phyloP scores from a whole-genome alignment of 345 rosid genomes.

The Hevea brasiliensis region DNA sequence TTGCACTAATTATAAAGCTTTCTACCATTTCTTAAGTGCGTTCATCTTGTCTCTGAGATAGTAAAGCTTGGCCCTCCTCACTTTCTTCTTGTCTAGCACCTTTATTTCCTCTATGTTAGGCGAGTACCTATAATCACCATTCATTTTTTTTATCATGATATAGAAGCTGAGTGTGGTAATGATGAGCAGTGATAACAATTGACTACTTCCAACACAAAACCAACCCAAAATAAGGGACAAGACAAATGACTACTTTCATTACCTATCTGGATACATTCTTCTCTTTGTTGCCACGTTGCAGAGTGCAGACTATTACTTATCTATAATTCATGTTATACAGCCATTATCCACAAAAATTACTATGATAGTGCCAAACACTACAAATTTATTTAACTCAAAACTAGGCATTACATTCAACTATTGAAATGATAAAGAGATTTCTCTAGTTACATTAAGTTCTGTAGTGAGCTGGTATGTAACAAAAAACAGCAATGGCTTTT shows the following conservation, averaged over 20 bases:
- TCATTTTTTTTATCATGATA: constrained; percentile 18
- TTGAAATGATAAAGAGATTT: background rate
- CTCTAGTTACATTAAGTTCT: background rate
- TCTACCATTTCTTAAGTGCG: constrained; percentile 63
- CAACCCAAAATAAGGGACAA: background rate
- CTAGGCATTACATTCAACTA: background rate
- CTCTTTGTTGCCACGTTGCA: background rate
- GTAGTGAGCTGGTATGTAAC: background rate
- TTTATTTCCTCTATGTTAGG: constrained; percentile 93
- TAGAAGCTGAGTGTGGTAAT: background rate
- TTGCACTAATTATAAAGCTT: constrained; percentile 13
- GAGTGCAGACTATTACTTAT: too few species aligned
- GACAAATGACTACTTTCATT: background rate
- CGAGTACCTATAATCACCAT: constrained; percentile 62
- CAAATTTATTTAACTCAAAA: background rate
- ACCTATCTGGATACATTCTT: background rate
- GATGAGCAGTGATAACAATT: background rate
- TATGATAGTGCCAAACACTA: background rate
- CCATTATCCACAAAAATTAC: background rate
- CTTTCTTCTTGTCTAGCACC: constrained; percentile 92
- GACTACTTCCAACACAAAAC: background rate
- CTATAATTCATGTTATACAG: background rate
- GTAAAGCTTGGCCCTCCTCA: constrained; percentile 95
- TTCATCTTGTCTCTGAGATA: constrained; percentile 92
- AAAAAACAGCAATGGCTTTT: background rate